Conservation (phyloP, 139 green algal genomes). For the Auxenochlorella pyrenoidosa region DNA sequence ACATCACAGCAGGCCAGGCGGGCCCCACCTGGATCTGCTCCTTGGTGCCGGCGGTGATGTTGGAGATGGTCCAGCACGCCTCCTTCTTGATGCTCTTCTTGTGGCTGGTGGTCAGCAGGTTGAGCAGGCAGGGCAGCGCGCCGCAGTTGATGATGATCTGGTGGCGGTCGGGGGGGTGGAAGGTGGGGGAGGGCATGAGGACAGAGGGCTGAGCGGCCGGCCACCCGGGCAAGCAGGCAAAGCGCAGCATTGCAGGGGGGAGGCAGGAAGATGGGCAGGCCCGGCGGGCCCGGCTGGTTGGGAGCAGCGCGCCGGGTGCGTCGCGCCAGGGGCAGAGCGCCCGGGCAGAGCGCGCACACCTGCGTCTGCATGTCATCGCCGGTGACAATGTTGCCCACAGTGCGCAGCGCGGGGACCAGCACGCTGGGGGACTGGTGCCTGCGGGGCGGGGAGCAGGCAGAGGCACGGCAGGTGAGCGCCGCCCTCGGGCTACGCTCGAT, state of each 20-base stretch:
- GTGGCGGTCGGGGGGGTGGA: not conserved
- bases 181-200: not conserved
- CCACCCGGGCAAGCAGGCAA: too few relatives aligned
- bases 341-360: not conserved
- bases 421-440: constrained; percentile 69
- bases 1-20: too few relatives aligned
- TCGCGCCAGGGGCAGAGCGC: not conserved
- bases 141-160: constrained; percentile 98
- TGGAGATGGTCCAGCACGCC: constrained; percentile 99
- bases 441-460: not conserved
- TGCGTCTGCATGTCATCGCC: constrained; percentile 96
- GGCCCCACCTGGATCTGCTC: constrained; percentile 91
- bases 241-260: too few relatives aligned
- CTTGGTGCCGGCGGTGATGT: constrained; percentile 99
- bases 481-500: too few relatives aligned
- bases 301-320: too few relatives aligned
- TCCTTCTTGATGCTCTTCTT: constrained; percentile 99
- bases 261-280: too few relatives aligned
- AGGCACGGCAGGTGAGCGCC: not conserved
- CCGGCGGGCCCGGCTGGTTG: not conserved
- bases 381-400: constrained; percentile 99
- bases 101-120: constrained; percentile 90
- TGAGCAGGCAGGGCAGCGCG: constrained; percentile 93
- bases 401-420: constrained; percentile 97
- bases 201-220: too few relatives aligned